Conservation (phyloP, 2,329 filamentous ascomycete genomes). For the Aspergillus bombycis region DNA sequence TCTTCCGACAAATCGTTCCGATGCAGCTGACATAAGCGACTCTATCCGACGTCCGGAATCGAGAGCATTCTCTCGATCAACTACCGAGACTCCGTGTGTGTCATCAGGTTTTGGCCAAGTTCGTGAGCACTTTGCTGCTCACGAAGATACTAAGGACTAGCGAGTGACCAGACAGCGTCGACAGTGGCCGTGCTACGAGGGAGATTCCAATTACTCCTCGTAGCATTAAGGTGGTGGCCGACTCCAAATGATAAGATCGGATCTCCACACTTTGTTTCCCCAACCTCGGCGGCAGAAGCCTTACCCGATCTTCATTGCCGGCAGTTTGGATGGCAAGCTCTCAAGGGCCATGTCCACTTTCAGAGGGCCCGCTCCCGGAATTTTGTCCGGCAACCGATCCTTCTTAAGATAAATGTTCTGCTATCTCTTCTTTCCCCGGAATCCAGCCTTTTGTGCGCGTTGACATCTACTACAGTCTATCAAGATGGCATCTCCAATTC, state of each 20-base stretch:
- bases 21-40: slow-evolving; percentile 28
- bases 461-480: slow-evolving; percentile 4
- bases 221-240: not conserved
- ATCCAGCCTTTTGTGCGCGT: slow-evolving; percentile 9
- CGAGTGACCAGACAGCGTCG: not conserved
- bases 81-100: not conserved
- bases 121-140: not conserved
- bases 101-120: not conserved
- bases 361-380: slow-evolving; percentile 34
- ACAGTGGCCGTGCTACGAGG: not conserved
- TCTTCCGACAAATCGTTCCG: slow-evolving; percentile 25
- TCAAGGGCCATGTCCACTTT: slow-evolving; percentile 23
- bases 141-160: not conserved
- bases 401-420: slow-evolving; percentile 29
- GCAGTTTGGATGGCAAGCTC: slow-evolving; percentile 25
- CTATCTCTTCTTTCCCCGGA: slow-evolving; percentile 7
- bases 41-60: slow-evolving; percentile 18
- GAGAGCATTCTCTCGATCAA: not conserved
- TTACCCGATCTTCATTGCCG: slow-evolving; percentile 44
- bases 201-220: not conserved
- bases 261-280: slow-evolving; percentile 28
- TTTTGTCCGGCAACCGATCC: slow-evolving; percentile 44
- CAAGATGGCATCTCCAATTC: slow-evolving; percentile 53
- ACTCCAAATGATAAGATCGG: slow-evolving; percentile 7
- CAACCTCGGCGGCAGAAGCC: slow-evolving; percentile 34